Evolutionary conservation across 805 yeast genomes (phyloP).

Genomic region (Starmerella roubikii): DNA sequence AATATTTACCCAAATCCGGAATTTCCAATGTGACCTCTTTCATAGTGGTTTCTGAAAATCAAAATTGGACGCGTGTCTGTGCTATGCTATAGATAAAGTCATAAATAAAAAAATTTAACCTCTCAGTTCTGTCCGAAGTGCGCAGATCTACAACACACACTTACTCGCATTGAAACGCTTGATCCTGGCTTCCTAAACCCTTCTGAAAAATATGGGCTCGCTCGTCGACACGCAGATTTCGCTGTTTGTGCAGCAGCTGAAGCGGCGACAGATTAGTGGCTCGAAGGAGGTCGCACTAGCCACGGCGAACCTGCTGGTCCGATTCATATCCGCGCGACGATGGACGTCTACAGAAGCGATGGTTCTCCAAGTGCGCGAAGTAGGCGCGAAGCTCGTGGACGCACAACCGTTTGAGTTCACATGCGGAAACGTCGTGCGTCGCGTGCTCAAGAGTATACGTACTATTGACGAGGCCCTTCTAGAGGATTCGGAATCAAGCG

Average conservation of each 20-base stretch:
- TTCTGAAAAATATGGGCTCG: too few relatives aligned
- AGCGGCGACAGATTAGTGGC: slow-evolving; percentile 72
- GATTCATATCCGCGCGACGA: slow-evolving; percentile 77
- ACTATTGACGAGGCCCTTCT: slow-evolving; percentile 55
- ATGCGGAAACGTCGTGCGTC: slow-evolving; percentile 79
- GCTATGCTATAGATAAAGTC: too few relatives aligned
- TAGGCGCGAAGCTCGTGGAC: slow-evolving; percentile 50
- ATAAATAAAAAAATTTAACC: too few relatives aligned
- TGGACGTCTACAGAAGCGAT: slow-evolving; percentile 72
- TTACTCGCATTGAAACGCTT: too few relatives aligned
- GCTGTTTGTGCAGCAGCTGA: slow-evolving; percentile 34
- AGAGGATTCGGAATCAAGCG: slow-evolving; percentile 7
- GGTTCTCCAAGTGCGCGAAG: slow-evolving; percentile 52
- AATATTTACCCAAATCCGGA: too few relatives aligned
- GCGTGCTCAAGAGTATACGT: slow-evolving; percentile 74
- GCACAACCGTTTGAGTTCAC: slow-evolving; percentile 86
- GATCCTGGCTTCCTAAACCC: too few relatives aligned
- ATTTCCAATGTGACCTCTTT: too few relatives aligned
- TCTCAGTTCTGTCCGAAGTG: too few relatives aligned
- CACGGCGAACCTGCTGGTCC: slow-evolving; percentile 72
- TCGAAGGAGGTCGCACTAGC: slow-evolving; percentile 74
- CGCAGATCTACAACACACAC: too few relatives aligned
- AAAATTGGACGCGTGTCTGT: too few relatives aligned
- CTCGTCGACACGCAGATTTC: slow-evolving; percentile 24
- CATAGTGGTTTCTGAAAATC: too few relatives aligned